A percentile compares a stretch with the other conserved stretches of the same genome.
phyloP scores from a whole-genome alignment of 805 yeast genomes.

The Ogataea trehaloabstinens region DNA sequence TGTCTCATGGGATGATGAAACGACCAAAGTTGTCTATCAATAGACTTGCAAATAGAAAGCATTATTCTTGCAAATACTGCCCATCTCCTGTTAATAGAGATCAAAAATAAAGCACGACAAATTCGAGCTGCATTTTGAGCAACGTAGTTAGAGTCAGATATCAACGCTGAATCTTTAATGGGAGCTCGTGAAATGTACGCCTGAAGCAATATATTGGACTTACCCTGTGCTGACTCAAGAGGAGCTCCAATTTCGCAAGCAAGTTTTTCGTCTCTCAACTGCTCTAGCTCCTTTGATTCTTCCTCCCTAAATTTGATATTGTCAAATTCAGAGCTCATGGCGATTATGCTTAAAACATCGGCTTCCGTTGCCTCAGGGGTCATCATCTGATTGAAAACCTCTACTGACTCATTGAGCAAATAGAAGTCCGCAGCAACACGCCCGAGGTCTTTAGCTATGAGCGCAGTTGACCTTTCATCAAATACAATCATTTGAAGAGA shows the following conservation, averaged over 20 bases:
- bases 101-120: slow-evolving; percentile 82
- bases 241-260: slow-evolving; percentile 85
- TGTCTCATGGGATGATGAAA: slow-evolving; percentile 88
- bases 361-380: slow-evolving; percentile 89
- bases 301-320: slow-evolving; percentile 86
- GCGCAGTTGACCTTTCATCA: slow-evolving; percentile 79
- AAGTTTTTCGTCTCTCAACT: slow-evolving; percentile 54
- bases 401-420: slow-evolving; percentile 78
- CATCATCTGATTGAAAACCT: slow-evolving; percentile 81
- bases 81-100: slow-evolving; percentile 91
- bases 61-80: slow-evolving; percentile 73
- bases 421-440: slow-evolving; percentile 94
- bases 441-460: slow-evolving; percentile 86
- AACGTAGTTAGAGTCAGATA: slow-evolving; percentile 86
- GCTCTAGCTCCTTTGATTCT: slow-evolving; percentile 71
- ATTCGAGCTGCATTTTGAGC: slow-evolving; percentile 96
- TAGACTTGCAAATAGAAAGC: slow-evolving; percentile 79
- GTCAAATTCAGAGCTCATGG: slow-evolving; percentile 93
- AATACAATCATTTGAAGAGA: slow-evolving; percentile 88
- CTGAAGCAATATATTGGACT: slow-evolving; percentile 84
- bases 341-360: slow-evolving; percentile 80
- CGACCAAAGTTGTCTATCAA: slow-evolving; percentile 84
- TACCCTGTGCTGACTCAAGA: slow-evolving; percentile 73
- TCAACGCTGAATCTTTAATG: slow-evolving; percentile 75
- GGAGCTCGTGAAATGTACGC: slow-evolving; percentile 77